Conservation (phyloP, 1,139 yeast genomes). For the Suhomyces wounanorum region DNA sequence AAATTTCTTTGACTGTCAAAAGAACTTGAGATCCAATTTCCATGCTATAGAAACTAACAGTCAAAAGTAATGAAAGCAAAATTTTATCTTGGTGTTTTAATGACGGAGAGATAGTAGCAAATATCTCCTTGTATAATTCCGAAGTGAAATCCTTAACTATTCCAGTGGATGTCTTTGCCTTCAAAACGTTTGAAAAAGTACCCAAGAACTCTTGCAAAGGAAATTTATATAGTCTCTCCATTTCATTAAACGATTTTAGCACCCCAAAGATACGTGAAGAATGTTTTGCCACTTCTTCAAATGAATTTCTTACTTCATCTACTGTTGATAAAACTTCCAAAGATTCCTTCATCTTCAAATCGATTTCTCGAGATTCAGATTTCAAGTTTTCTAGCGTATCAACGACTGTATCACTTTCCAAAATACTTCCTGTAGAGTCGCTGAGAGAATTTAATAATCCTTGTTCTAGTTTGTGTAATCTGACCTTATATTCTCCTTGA, state of each 20-base stretch:
- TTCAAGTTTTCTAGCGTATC: slow-evolving; percentile 67
- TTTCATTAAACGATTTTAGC: slow-evolving; percentile 40
- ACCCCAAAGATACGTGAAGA: slow-evolving; percentile 53
- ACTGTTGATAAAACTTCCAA: slow-evolving; percentile 55
- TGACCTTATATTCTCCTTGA: slow-evolving; percentile 62
- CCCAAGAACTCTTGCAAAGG: slow-evolving; percentile 50
- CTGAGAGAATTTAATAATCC: slow-evolving; percentile 60
- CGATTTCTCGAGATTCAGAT: slow-evolving; percentile 57
- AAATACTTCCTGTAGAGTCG: slow-evolving; percentile 58
- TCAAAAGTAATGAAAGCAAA: slow-evolving; percentile 45
- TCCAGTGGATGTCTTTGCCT: slow-evolving; percentile 6
- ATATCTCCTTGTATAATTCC: slow-evolving; percentile 45
- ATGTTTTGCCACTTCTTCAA: slow-evolving; percentile 55
- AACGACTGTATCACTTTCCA: slow-evolving; percentile 67
- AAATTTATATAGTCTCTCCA: slow-evolving; percentile 60
- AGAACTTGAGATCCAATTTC: slow-evolving; percentile 30
- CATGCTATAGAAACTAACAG: slow-evolving; percentile 27
- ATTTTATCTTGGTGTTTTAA: slow-evolving; percentile 52
- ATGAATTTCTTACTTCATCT: slow-evolving; percentile 48
- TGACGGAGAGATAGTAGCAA: slow-evolving; percentile 48
- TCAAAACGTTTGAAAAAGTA: slow-evolving; percentile 44
- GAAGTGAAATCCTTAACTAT: slow-evolving; percentile 14
- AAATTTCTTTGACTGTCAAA: slow-evolving; percentile 16
- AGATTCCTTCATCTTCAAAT: slow-evolving; percentile 56
- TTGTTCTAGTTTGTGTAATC: slow-evolving; percentile 60